Conservation (phyloP, 2,329 filamentous ascomycete genomes). For the Ilyonectria robusta region DNA sequence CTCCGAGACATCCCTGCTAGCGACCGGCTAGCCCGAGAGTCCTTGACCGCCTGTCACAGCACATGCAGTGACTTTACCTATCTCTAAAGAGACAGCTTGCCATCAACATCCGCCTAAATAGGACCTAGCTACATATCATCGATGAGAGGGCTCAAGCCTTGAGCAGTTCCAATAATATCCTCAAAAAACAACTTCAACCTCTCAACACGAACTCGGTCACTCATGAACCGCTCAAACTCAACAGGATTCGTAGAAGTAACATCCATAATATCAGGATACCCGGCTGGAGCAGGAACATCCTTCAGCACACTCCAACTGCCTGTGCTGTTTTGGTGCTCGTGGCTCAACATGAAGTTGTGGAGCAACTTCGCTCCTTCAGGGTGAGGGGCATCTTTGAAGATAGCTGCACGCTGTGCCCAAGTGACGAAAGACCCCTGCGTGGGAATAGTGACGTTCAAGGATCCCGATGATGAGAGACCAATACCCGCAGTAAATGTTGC, state of each 20-base stretch:
- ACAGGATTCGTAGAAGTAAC: neutral
- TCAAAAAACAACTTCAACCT: neutral
- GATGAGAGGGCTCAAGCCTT: neutral
- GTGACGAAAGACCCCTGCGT: neutral
- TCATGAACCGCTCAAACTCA: neutral
- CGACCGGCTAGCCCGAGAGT: no score
- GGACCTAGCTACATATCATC: neutral
- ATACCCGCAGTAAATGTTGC: neutral
- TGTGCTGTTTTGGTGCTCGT: neutral
- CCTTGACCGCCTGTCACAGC: no score
- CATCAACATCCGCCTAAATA: no score
- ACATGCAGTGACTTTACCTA: no score
- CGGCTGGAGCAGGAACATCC: neutral
- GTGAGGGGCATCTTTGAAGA: neutral
- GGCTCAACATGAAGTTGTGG: neutral
- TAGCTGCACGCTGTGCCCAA: neutral
- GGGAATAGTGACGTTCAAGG: neutral
- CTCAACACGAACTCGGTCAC: neutral
- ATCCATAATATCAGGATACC: neutral
- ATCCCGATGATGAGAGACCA: neutral
- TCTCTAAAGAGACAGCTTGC: no score
- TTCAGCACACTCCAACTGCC: neutral
- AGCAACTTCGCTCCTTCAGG: neutral
- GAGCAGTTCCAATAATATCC: neutral
- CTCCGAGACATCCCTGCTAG: no score